These are phyloP conservation scores for Cercospora sesami DNA, from an alignment of 2,329 filamentous ascomycete species.

Conservation along the genomic window DNA sequence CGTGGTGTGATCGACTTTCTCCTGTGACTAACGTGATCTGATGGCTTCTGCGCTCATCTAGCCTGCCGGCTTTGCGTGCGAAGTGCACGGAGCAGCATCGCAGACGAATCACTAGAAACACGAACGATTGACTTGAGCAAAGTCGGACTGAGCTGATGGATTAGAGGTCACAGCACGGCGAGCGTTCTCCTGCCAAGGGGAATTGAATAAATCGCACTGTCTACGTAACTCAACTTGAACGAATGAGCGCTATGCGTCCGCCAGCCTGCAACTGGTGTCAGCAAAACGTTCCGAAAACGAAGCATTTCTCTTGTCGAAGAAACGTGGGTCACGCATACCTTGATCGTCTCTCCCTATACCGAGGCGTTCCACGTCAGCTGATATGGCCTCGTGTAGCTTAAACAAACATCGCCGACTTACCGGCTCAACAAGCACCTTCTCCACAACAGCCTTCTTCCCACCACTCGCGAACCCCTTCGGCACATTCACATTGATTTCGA, in stretches of 20 bases:
- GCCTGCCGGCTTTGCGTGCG: background rate
- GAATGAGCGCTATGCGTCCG: conserved; percentile 13
- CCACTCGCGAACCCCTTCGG: conserved; percentile 35
- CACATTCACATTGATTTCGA: conserved; percentile 48
- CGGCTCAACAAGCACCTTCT: conserved; percentile 46
- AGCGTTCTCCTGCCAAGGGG: background rate
- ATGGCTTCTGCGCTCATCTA: background rate
- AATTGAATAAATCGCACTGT: background rate
- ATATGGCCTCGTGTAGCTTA: background rate
- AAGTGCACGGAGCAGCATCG: background rate
- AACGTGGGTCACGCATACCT: conserved; percentile 4
- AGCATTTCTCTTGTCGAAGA: too few species aligned
- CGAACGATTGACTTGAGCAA: background rate
- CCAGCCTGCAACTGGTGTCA: conserved; percentile 8
- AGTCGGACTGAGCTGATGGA: background rate
- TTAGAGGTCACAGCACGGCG: background rate
- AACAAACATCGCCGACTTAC: conserved; percentile 21
- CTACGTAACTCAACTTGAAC: background rate
- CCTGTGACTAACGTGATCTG: background rate
- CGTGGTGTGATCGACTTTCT: background rate
- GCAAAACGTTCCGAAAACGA: background rate
- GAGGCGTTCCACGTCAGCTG: background rate
- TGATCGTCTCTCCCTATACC: conserved; percentile 14
- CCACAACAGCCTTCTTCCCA: conserved; percentile 35
- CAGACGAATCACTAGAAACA: background rate